A percentile compares a stretch with the other conserved stretches of the same genome.
These are phyloP conservation scores for Nepenthes mirabilis DNA, from an alignment of 148 eudicot genomes.

Conservation along the genomic window DNA sequence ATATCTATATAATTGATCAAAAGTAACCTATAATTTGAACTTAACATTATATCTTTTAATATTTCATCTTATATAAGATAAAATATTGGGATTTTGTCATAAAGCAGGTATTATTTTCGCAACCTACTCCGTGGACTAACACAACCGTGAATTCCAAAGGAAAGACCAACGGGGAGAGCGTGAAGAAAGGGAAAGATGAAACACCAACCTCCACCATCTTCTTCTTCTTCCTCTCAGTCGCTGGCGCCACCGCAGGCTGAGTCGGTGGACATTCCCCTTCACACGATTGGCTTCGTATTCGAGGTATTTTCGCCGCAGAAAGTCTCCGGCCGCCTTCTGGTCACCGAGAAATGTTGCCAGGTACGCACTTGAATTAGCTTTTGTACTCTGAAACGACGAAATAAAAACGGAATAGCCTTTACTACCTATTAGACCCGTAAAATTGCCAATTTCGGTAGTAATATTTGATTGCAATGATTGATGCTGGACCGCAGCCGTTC, in stretches of 20 bases:
- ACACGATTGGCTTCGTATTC: constrained; percentile 48
- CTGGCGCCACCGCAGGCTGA: constrained; percentile 15
- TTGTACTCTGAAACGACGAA: neutral
- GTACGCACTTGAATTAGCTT: constrained; percentile 6
- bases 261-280: constrained; percentile 42
- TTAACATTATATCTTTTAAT: no score
- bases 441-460: no score
- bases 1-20: no score
- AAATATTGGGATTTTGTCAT: no score
- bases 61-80: no score
- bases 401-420: neutral
- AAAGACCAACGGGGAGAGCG: no score
- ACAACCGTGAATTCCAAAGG: no score
- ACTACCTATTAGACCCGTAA: neutral
- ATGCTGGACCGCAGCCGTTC: constrained; percentile 37
- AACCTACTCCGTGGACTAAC: no score
- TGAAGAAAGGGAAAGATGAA: constrained; percentile 11
- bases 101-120: no score
- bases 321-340: constrained; percentile 49
- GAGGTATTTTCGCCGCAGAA: constrained; percentile 33
- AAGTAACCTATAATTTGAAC: no score
- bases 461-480: neutral
- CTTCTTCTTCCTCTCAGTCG: constrained; percentile 7
- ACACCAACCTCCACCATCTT: constrained; percentile 12
- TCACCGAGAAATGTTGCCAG: constrained; percentile 63